Conservation (phyloP, 192 early-diverging fungal species). For the Umbelopsis vinacea region DNA sequence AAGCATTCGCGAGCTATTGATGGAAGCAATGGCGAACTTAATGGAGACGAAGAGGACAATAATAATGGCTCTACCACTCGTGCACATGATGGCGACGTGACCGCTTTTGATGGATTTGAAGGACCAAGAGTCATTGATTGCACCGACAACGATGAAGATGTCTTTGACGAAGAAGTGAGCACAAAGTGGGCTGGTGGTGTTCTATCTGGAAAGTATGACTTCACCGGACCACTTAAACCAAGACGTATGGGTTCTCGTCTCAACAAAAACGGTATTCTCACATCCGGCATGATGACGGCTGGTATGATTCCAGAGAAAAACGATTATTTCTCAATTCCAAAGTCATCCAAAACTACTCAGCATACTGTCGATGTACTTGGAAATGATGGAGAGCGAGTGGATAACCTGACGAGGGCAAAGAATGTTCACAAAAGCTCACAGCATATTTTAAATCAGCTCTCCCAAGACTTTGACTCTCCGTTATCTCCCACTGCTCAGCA, state of each 20-base stretch:
- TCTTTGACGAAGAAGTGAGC: conserved; percentile 9
- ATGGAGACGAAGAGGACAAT: neutral
- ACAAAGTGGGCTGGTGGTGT: conserved; percentile 15
- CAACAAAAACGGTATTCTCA: conserved; percentile 5
- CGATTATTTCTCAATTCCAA: conserved; percentile 10
- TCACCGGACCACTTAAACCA: neutral
- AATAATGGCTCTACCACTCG: neutral
- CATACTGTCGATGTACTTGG: conserved; percentile 42
- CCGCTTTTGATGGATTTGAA: conserved; percentile 7
- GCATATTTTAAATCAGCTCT: neutral
- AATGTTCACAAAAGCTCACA: neutral
- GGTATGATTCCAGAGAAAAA: neutral
- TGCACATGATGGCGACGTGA: neutral
- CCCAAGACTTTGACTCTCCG: neutral
- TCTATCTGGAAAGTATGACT: neutral
- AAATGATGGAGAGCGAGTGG: conserved; percentile 34
- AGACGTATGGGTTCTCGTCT: conserved; percentile 11
- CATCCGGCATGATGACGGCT: conserved; percentile 19
- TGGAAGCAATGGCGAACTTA: neutral
- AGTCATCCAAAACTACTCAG: neutral
- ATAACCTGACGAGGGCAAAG: conserved; percentile 19
- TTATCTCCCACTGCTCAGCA: conserved; percentile 17
- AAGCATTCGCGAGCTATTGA: neutral
- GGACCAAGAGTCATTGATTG: conserved; percentile 9
- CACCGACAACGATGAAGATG: conserved; percentile 3